Base-by-base conservation (phyloP, 768 basidiomycete species). In the Phaeotremella fagi region DNA sequence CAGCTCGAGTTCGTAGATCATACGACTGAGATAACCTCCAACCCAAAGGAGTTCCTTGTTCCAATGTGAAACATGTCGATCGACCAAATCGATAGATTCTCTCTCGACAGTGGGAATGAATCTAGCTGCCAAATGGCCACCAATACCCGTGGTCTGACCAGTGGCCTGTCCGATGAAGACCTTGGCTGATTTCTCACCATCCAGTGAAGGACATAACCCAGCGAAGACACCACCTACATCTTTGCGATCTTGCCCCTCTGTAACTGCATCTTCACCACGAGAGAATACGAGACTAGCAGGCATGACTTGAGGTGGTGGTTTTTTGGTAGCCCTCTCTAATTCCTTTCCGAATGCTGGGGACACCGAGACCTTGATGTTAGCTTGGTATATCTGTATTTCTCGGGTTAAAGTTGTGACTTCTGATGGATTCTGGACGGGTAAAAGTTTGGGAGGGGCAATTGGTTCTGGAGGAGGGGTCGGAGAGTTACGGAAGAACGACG, bases 21-120 rank as follows among this genome's bases (percentile, higher is more conserved):
- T 76, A 15, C 92, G 84, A 46, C 85, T 79, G 23, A 95, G 79
- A 58, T 87, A 83, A 3, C 90, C 92, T 3, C 89, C 89, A 16
- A 90, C 79, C 64, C 82, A 85, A 4, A 98, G 78, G 4, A 97
- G 79, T 63, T 97, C 92, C 63, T 81, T 83, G 63, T 98, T 98
- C 12, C 60, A 57, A 42, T 57, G 26, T 14, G 45, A 55, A 14
- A 71, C 88, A 69, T 87, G 85, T 42, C 84, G 82, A 72, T 94
- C 90, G 66, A 90, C 85, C 26, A 92, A 77, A 74, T 89, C 90
- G 58, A 92, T 86, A 0, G 86, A 87, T 75, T 98, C 94, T 57
- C 94, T 82, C 72, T 98, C 94, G 6, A 98, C 92, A 0, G 92
- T 97, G 9, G 90, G 88, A 52, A 98, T 92, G 68, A 95, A 95